These are phyloP conservation scores for Akanthomyces muscarius DNA, from an alignment of 2,329 filamentous ascomycete species.

Conservation along the genomic window DNA sequence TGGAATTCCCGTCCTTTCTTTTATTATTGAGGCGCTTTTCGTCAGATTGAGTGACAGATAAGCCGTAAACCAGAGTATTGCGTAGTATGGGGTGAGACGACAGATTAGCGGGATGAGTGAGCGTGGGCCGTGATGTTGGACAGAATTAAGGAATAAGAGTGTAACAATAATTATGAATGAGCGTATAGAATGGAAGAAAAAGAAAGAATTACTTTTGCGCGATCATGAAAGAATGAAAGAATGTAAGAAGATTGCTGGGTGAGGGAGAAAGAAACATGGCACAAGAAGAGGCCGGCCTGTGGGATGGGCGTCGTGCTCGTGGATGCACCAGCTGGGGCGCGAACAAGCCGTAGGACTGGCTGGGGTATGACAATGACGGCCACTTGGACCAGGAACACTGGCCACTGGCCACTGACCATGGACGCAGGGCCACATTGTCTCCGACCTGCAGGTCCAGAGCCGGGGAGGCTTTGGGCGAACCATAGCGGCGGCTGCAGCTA, in stretches of 20 bases:
- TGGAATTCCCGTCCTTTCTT: neutral
- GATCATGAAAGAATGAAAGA: conserved; percentile 12
- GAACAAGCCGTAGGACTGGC: neutral
- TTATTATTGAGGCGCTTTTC: neutral
- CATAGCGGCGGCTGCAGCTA: conserved; percentile 14
- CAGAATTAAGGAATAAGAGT: conserved; percentile 3
- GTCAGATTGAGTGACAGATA: neutral
- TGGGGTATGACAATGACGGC: neutral
- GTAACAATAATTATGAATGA: neutral
- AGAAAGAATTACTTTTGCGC: neutral
- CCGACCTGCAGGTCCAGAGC: conserved; percentile 12
- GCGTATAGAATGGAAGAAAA: neutral
- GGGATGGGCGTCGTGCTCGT: conserved; percentile 9
- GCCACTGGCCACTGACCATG: neutral
- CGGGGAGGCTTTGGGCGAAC: neutral
- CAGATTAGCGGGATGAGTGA: neutral
- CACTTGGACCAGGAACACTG: neutral
- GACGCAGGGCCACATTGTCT: conserved; percentile 8
- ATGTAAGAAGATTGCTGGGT: conserved; percentile 3
- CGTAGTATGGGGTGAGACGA: too few species aligned
- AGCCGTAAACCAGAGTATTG: neutral
- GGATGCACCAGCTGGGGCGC: conserved; percentile 2
- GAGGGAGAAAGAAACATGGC: neutral
- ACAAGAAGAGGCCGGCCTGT: neutral
- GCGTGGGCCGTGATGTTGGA: neutral